Conservation (phyloP, 2,329 filamentous ascomycete species). For the Penicillium sp. region DNA sequence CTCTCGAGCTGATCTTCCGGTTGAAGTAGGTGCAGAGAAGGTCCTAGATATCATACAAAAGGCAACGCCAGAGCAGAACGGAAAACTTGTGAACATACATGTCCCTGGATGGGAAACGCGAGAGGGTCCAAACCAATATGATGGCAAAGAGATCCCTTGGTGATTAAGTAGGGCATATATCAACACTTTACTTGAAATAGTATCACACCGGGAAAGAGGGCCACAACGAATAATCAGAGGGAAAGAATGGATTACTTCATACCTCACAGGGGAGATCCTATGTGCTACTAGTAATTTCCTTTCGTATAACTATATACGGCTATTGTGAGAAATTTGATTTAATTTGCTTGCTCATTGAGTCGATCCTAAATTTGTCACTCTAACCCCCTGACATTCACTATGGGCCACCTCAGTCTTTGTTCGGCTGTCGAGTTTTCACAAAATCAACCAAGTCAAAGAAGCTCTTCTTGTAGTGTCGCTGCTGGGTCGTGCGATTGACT, state of each 20-base stretch:
- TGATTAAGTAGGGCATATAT: slow-evolving; percentile 10
- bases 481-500: slow-evolving; percentile 55
- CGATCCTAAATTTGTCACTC: neutral
- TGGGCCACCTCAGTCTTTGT: neutral
- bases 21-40: slow-evolving; percentile 41
- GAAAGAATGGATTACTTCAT: neutral
- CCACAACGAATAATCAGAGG: neutral
- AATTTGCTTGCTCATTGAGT: neutral
- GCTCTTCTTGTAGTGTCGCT: slow-evolving; percentile 56
- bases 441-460: slow-evolving; percentile 61
- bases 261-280: too few species aligned
- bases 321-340: neutral
- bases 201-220: neutral
- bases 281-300: neutral
- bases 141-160: slow-evolving; percentile 38
- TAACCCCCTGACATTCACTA: neutral
- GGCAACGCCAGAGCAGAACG: slow-evolving; percentile 42
- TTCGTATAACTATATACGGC: too few species aligned
- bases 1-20: slow-evolving; percentile 43
- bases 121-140: slow-evolving; percentile 40
- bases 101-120: slow-evolving; percentile 41
- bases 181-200: neutral
- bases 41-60: slow-evolving; percentile 48
- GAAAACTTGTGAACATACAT: slow-evolving; percentile 51
- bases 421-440: slow-evolving; percentile 29